Conservation (phyloP, 1,284 basidiomycete species). For the Xerocomus cyaneibrunnescens region DNA sequence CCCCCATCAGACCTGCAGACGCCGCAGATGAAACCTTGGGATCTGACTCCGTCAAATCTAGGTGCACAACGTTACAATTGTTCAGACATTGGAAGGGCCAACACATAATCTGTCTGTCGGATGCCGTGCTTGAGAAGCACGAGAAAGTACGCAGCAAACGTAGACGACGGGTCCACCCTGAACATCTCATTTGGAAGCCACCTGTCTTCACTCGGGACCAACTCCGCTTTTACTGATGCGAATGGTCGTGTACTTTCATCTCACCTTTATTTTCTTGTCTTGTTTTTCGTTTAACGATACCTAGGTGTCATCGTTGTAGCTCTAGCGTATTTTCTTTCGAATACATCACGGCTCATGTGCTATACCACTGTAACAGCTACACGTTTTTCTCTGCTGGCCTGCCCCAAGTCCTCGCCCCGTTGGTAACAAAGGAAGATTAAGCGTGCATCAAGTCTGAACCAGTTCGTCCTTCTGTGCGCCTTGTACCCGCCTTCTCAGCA, state of each 20-base stretch:
- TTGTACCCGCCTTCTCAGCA: conserved; percentile 23
- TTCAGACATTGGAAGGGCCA: conserved; percentile 97
- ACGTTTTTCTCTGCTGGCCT: conserved; percentile 1
- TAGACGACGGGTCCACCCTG: conserved; percentile 77
- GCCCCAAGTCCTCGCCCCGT: neutral
- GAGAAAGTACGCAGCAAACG: conserved; percentile 83
- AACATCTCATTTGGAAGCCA: conserved; percentile 90
- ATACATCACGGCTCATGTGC: conserved; percentile 12
- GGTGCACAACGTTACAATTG: conserved; percentile 91
- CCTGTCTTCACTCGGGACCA: conserved; percentile 90
- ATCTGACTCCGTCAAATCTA: conserved; percentile 35
- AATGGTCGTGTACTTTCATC: neutral
- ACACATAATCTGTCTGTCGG: conserved; percentile 92
- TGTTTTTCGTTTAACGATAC: conserved; percentile 6
- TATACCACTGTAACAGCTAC: conserved; percentile 15
- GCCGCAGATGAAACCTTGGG: neutral
- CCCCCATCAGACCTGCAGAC: neutral
- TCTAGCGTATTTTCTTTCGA: conserved; percentile 24
- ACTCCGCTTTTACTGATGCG: conserved; percentile 81
- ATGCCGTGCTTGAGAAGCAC: conserved; percentile 89
- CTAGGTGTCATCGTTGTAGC: conserved; percentile 26
- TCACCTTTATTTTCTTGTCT: neutral
- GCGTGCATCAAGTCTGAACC: conserved; percentile 13
- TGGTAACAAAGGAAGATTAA: neutral
- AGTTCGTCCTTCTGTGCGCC: neutral